Evolutionary conservation across 139 green algal species (phyloP).

Genomic region (Picochlorum sp.): DNA sequence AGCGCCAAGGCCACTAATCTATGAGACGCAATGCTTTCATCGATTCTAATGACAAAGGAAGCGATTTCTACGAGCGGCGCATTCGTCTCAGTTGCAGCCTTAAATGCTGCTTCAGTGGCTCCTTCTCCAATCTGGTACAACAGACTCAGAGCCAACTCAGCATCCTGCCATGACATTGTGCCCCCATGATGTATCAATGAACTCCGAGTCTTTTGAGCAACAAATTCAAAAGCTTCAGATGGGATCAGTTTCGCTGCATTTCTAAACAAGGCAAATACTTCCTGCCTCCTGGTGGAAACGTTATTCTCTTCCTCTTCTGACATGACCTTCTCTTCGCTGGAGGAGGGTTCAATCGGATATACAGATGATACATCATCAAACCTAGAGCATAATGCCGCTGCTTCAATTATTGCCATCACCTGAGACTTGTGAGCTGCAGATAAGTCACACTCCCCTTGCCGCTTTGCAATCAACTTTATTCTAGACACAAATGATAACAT

Average conservation of each 20-base stretch:
- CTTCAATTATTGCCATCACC: conserved; percentile 41
- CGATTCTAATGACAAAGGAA: conserved; percentile 38
- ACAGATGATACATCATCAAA: conserved; percentile 30
- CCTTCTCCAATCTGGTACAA: conserved; percentile 80
- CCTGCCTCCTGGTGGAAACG: conserved; percentile 54
- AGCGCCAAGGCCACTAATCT: conserved; percentile 63
- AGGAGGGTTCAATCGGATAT: conserved; percentile 13
- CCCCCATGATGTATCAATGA: conserved; percentile 3
- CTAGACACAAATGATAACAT: conserved; percentile 57
- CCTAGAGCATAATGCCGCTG: conserved; percentile 16
- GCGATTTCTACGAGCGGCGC: conserved; percentile 46
- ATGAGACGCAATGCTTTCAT: conserved; percentile 42
- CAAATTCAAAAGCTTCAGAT: conserved; percentile 37
- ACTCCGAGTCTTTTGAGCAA: conserved; percentile 37
- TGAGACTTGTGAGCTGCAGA: conserved; percentile 24
- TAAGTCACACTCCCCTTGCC: conserved; percentile 4
- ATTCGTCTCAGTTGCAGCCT: conserved; percentile 25
- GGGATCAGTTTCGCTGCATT: conserved; percentile 59
- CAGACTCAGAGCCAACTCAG: conserved; percentile 62
- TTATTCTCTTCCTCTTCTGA: conserved; percentile 51
- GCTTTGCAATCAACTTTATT: conserved; percentile 39
- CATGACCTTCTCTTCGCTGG: conserved; percentile 24
- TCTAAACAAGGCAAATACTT: conserved; percentile 77
- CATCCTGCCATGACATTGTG: conserved; percentile 44
- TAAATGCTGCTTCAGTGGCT: conserved; percentile 54